Evolutionary conservation across 1,139 yeast genomes (phyloP), one percentile per base, ranked within the genome.

Genomic region (Blastobotrys buckinghamii): DNA sequence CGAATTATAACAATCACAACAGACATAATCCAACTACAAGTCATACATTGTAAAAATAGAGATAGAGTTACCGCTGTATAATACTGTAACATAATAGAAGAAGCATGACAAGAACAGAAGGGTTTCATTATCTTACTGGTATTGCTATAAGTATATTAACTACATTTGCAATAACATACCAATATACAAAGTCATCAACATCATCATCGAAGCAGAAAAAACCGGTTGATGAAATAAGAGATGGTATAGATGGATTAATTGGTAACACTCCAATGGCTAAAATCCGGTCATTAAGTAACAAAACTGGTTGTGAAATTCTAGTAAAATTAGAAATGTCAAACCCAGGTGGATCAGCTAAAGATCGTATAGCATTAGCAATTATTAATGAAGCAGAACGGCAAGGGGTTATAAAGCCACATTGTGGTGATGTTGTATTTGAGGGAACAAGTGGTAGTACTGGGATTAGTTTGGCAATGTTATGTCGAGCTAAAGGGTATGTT

Each of bases 371-470:
- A 1, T 73, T 87, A 45, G 85, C 95, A 1, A 84, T 92, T 57
- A 83, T 90, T 30, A 69, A 78, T 48, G 78, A 77, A 17, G 85
- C 86, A 49, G 96, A 87, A 64, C 49, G 56, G 12, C 55, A 61
- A 39, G 94, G 92, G 0, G 64, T 71, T 13, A 64, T 90, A 39
- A 64, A 69, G 8, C 90, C 89, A 0, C 64, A 79, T 49, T 59
- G 71, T 47, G 81, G 78, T 1, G 89, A 86, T 61, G 75, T 82
- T 17, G 79, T 87, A 4, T 89, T 83, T 63, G 98, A 92, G 69
- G 98, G 98, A 2, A 92, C 97, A 0, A 82, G 94, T 10, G 97
- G 97, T 0, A 87, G 96, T 0, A 92, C 98, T 0, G 98, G 98
- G 8, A 92, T 92, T 26, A 86, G 96, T 2, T 77, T 92, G 56